phyloP scores from a whole-genome alignment of 768 basidiomycete species.

The Gymnopilus dilepis region DNA sequence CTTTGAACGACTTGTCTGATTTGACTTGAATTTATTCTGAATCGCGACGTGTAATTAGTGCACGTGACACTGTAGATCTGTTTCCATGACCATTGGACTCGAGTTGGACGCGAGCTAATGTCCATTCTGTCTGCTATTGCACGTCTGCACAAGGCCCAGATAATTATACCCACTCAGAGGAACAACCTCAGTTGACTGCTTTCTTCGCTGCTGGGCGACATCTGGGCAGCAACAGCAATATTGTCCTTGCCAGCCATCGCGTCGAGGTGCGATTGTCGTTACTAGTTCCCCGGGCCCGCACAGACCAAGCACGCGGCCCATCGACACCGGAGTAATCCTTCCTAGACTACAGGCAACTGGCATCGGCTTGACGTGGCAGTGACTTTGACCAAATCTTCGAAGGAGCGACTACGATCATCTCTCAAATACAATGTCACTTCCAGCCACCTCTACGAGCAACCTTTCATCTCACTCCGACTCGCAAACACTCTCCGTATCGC shows the following conservation, averaged over 20 bases:
- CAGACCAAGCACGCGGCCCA: not conserved
- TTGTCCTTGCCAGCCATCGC: slow-evolving; percentile 1
- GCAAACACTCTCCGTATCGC: not conserved
- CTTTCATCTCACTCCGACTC: slow-evolving; percentile 4
- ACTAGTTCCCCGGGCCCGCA: not conserved
- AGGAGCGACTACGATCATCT: not conserved
- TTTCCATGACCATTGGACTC: slow-evolving; percentile 2
- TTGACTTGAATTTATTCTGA: no score
- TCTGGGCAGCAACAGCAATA: not conserved
- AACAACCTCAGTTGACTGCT: not conserved
- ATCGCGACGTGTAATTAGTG: not conserved
- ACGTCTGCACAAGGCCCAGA: not conserved
- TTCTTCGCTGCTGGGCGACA: not conserved
- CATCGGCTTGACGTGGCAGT: slow-evolving; percentile 1
- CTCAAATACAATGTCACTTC: slow-evolving; percentile 5
- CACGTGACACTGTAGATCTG: slow-evolving; percentile 3
- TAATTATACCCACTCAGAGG: not conserved
- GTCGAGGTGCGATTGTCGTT: not conserved
- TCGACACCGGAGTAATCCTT: not conserved
- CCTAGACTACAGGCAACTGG: not conserved
- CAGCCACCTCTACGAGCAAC: slow-evolving; percentile 9
- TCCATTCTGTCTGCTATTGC: not conserved
- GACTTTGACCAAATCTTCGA: not conserved
- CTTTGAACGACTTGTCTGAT: no score
- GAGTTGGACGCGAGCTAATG: slow-evolving; percentile 1